Base-by-base conservation (phyloP, 441 rosid genomes). In the Gossypium schwendimanii region DNA sequence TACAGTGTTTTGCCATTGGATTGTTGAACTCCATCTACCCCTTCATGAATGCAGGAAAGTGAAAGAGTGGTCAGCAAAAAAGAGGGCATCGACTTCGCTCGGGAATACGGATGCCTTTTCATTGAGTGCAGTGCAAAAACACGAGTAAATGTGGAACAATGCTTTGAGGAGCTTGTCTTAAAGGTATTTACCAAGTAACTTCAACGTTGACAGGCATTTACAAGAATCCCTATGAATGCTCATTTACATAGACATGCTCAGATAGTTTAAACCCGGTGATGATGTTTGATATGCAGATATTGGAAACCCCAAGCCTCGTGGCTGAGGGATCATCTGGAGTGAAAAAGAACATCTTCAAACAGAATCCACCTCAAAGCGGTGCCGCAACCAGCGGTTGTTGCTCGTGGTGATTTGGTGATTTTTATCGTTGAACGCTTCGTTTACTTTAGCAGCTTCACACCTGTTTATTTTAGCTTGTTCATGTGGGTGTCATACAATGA, bases 291-390 rank as follows among this genome's bases (percentile, higher is more conserved):
- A 23, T 73, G 81, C 83, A 94, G 98, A 94, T 94, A 15, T 83
- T 91, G 86, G 98, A 94, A 69, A 88, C 96, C 0, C 97, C 97
- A 0, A 90, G 92, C 77, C 89, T 94, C 49, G 58, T 87, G 77
- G 91, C 92, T 0, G 94, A 91, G 77, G 96, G 94, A 8, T 87
- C 97, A 0, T 81, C 88, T 18, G 94, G 94, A 47, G 84, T 88
- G 81, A 91, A 90, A 77, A 94, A 81, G 84, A 94, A 91, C 85
- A 90, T 90, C 63, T 90, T 94, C 83, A 89, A 86, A 73, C 90
- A 94, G 79, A 86, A 85, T 73, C 93, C 96, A 14, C 77, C 86
- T 2, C 83, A 86, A 73, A 65, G 84, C 1, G 85, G 63, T 67
- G 87, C 79, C 20, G 72, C 91, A 3, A 59, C 87, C 10, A 83